phyloP scores from a whole-genome alignment of 192 early-diverging fungal species.

The Podila clonocystis region DNA sequence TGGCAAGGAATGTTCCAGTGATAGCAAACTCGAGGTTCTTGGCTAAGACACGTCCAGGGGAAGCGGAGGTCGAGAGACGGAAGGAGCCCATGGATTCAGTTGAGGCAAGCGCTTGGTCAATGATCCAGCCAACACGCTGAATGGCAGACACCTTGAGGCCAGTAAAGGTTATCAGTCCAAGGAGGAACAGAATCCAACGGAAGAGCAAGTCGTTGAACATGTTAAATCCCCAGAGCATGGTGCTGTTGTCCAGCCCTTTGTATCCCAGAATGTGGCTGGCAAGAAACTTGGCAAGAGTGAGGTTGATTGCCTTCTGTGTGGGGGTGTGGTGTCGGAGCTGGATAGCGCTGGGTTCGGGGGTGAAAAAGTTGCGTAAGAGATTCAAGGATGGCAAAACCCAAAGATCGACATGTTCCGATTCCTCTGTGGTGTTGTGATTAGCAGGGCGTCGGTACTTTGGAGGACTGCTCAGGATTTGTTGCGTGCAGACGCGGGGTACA shows the following conservation, averaged over 20 bases:
- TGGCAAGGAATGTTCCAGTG: conserved; percentile 40
- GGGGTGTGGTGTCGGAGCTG: not conserved
- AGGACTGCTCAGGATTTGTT: not conserved
- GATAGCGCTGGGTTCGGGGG: not conserved
- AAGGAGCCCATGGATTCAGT: conserved; percentile 16
- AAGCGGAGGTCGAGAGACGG: conserved; percentile 14
- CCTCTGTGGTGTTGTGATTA: not conserved
- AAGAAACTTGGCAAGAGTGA: conserved; percentile 28
- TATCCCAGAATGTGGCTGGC: conserved; percentile 21
- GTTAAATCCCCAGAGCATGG: conserved; percentile 47
- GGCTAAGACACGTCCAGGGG: conserved; percentile 36
- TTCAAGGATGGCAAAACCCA: conserved; percentile 33
- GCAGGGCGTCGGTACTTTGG: conserved; percentile 4
- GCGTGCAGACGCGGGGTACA: not conserved
- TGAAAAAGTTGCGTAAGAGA: not conserved
- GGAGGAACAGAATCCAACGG: conserved; percentile 42
- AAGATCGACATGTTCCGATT: conserved; percentile 21
- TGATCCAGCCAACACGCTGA: conserved; percentile 39
- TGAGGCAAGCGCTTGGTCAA: conserved; percentile 36
- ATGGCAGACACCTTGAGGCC: conserved; percentile 40
- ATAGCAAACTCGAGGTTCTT: conserved; percentile 44
- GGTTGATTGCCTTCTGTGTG: conserved; percentile 22
- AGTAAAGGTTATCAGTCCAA: conserved; percentile 35
- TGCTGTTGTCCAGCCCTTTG: conserved; percentile 16
- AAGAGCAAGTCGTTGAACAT: conserved; percentile 46